Conservation (phyloP, 768 basidiomycete species). For the Mrakia blollopis region DNA sequence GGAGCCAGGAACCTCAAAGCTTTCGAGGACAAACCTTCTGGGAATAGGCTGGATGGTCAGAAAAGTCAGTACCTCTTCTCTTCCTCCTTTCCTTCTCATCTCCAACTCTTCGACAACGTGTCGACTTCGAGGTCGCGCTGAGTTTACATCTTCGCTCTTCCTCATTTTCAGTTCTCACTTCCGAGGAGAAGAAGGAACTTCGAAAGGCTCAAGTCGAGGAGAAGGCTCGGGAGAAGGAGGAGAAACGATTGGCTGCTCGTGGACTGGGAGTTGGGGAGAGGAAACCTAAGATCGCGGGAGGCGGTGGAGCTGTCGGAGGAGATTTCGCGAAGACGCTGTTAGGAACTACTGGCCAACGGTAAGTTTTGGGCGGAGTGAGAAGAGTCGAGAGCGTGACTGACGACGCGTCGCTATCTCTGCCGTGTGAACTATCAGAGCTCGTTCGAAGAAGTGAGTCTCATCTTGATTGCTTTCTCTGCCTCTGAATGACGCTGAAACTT, state of each 20-base stretch:
- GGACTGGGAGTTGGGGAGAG: neutral
- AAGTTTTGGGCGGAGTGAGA: neutral
- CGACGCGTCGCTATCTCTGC: neutral
- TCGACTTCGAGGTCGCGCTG: neutral
- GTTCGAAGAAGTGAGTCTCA: neutral
- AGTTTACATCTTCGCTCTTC: neutral
- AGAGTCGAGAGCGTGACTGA: neutral
- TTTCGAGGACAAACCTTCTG: neutral
- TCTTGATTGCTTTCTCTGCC: neutral
- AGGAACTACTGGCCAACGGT: neutral
- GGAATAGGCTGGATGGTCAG: conserved; percentile 1
- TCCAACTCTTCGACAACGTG: neutral
- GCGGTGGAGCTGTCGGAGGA: neutral
- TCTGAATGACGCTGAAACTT: neutral
- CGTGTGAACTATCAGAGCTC: neutral
- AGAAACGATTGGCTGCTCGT: neutral
- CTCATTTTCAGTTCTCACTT: neutral
- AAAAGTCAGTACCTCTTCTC: neutral
- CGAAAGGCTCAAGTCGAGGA: neutral
- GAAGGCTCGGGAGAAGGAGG: neutral
- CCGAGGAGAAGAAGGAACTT: conserved; percentile 9
- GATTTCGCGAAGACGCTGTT: neutral
- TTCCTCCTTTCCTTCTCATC: neutral
- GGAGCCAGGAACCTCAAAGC: neutral
- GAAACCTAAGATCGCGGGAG: neutral